Evolutionary conservation across 2,329 filamentous ascomycete species (phyloP), one percentile per base, ranked within the genome.

Genomic region (Colletotrichum plurivorum): DNA sequence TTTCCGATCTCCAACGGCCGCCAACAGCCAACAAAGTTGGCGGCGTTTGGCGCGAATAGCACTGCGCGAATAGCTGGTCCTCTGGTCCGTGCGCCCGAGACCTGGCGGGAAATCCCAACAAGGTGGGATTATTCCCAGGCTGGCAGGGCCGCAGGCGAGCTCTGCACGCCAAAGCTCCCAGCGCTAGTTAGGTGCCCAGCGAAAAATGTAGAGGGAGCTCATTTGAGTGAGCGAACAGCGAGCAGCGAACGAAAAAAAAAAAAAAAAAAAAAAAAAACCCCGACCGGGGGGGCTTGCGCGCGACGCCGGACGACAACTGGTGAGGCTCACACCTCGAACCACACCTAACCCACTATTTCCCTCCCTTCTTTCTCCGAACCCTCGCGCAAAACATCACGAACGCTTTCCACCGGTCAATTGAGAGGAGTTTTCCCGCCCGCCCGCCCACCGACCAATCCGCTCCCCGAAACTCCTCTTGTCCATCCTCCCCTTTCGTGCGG

Each of bases 71-170:
- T 41, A 22, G 61, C 20, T 15, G 5, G 22, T 43, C 2, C 2
- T 10, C 13, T 58, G 54, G 62, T 13, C 62, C 49, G 62, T 61
- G 62, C 66, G 5, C 10, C 6, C 46, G 41, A 27, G 2, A 61
- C 49, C 27, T 61, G 64, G 64, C 52, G 63, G 57, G 46, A 69
- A 66, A 64, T 63, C 66, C 66, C 62, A 69, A 69, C 61, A 69
- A 60, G 66, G 55, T 57, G 54, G 51, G 25, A 56, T 22, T 31
- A 5, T 31, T 55, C 31, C 31, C 31, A 36, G 25, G 39, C 41
- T 13, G 41, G 12, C 41, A 43, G 22, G 22, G 22, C 22, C 22
- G 22, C 22, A 25, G 45, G 31, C 51, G 36, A 68, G 65, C 65
- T 68, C 63, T 62, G 57, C 54, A 45, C 49, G 51, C 60, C 60